These are phyloP conservation scores for Smallanthus sonchifolius DNA, from an alignment of 129 eudicot species.

Conservation along the genomic window DNA sequence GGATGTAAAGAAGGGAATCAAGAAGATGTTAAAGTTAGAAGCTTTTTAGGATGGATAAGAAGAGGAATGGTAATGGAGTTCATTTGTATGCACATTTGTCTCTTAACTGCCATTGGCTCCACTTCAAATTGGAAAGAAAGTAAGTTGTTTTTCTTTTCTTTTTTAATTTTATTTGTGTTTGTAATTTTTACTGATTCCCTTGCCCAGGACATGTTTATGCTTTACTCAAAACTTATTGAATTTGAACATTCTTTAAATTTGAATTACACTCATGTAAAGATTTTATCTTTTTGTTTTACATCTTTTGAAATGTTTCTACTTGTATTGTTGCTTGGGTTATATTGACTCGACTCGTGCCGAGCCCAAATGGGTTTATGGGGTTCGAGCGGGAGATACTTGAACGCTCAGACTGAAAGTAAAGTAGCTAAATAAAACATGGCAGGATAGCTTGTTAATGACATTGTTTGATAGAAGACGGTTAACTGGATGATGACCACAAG, in stretches of 20 bases:
- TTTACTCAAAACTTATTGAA: constrained; percentile 20
- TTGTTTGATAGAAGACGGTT: neutral
- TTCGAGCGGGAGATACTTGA: neutral
- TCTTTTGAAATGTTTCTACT: constrained; percentile 7
- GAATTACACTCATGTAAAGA: constrained; percentile 34
- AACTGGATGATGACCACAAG: too few relatives aligned
- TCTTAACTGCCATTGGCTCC: constrained; percentile 21
- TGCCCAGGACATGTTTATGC: constrained; percentile 19
- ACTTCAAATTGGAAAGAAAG: constrained; percentile 27
- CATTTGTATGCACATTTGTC: constrained; percentile 4
- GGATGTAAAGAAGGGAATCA: constrained; percentile 35
- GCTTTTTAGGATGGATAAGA: constrained; percentile 25
- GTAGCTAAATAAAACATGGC: too few relatives aligned
- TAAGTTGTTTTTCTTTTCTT: constrained; percentile 18
- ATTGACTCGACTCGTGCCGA: neutral
- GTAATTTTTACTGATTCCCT: constrained; percentile 37
- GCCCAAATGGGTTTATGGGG: neutral
- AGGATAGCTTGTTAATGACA: neutral
- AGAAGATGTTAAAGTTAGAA: constrained; percentile 24
- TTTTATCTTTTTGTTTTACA: constrained; percentile 19
- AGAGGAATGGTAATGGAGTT: constrained; percentile 24
- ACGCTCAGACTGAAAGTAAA: neutral
- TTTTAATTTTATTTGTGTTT: constrained; percentile 18
- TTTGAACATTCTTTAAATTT: constrained; percentile 46
- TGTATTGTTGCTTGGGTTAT: neutral